A percentile compares a stretch with the other conserved stretches of the same genome.
Evolutionary conservation across 805 yeast genomes (phyloP).

Genomic region (Nakazawaea ernobii): DNA sequence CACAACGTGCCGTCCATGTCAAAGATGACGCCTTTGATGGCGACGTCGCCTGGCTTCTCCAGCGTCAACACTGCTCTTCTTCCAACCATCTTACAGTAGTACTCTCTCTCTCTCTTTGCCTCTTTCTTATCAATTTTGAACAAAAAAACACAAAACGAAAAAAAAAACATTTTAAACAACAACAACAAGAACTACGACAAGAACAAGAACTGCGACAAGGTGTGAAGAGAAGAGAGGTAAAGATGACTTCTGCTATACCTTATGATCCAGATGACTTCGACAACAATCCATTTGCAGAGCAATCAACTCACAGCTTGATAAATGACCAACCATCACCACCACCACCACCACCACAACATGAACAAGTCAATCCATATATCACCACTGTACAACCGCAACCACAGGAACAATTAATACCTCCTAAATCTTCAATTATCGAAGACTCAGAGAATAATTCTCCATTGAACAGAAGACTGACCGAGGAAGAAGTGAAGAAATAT

Average conservation of each 20-base stretch:
- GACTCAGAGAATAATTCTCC: constrained; percentile 13
- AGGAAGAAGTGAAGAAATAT: constrained; percentile 36
- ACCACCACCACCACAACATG: not conserved
- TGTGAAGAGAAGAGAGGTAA: not conserved
- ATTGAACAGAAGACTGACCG: constrained; percentile 24
- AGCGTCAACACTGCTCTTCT: constrained; percentile 20
- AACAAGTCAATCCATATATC: not conserved
- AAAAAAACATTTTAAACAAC: not conserved
- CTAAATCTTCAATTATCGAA: not conserved
- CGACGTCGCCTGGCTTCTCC: constrained; percentile 18
- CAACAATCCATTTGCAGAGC: constrained; percentile 58
- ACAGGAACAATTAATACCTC: not conserved
- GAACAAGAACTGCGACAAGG: not conserved
- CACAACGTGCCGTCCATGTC: constrained; percentile 82
- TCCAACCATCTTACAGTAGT: not conserved
- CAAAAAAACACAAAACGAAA: not conserved
- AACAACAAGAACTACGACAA: not conserved
- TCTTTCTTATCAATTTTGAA: not conserved
- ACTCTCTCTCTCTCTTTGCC: not conserved
- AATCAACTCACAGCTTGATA: constrained; percentile 10
- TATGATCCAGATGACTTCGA: constrained; percentile 49
- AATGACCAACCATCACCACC: constrained; percentile 6
- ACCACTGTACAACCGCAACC: constrained; percentile 2
- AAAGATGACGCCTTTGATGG: constrained; percentile 51
- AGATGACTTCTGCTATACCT: constrained; percentile 31